Evolutionary conservation across 2,329 filamentous ascomycete genomes (phyloP), one percentile per base, ranked within the genome.

Genomic region (Myriangium duriaei): DNA sequence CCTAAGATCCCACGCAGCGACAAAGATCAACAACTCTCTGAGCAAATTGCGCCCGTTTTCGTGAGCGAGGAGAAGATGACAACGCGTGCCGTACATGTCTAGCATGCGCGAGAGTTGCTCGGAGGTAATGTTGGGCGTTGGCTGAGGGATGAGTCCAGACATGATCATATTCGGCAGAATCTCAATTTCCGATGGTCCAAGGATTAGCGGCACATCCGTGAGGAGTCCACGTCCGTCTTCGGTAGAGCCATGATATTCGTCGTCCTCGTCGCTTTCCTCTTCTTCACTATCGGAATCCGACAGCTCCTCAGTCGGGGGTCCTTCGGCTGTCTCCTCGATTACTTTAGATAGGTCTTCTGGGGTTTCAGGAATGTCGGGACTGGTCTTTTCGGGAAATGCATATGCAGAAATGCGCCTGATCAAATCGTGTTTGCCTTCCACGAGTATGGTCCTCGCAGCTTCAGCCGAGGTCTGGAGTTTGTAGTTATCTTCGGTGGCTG

Each of bases 111-210:
- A 69, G 29, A 67, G 64, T 36, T 74, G 66, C 7, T 65, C 81
- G 12, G 54, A 51, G 24, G 58, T 57, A 7, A 66, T 59, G 31
- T 78, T 81, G 14, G 36, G 29, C 75, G 46, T 54, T 42, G 74
- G 69, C n/a, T 76, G 77, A 50, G 92, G 83, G 14, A 94, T 76
- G 37, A 96, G 92, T 45, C 87, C 92, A 11, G 84, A 87, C 65
- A 95, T 94, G 51, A 96, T 80, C 42, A 95, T 92, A 87, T 95
- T 94, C 39, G 93, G 88, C 37, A 96, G 64, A 4, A 91, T 87
- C 59, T 96, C 88, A 38, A 95, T 95, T 59, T 96, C 88, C 40
- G 86, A 87, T 0, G 88, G 88, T 30, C 92, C 87, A 18, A 96
- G 68, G 26, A 95, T 93, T 47, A 96, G 81, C 18, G 88, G 88